Evolutionary conservation across 1,284 basidiomycete genomes (phyloP), one percentile per base, ranked within the genome.

Genomic region (Marasmius fiardii): DNA sequence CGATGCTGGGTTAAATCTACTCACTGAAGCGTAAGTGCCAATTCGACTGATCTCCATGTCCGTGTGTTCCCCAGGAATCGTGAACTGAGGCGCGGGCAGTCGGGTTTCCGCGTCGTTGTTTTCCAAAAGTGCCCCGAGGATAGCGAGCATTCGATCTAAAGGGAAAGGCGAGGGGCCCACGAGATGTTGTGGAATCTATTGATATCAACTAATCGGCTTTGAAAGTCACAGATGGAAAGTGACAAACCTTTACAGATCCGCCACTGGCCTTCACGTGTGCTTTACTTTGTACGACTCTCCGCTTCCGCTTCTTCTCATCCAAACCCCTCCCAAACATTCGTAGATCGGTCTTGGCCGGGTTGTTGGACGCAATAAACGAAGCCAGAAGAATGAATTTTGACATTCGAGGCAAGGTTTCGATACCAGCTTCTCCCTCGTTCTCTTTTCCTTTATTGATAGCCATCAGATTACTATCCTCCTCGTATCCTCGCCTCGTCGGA

Each of bases 351-450:
- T 86, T 89, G 0, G 86, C 70, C 0, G 94, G 93, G 67, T 97
- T 97, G 56, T 89, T 92, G 45, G 90, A 92, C 1, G 93, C 93
- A 33, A 95, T 72, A 67, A 89, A 97, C 0, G 89, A 82, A 0
- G 93, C 90, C 7, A 96, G 70, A 11, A 96, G 72, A 18, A 96
- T 77, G 64, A 88, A 95, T 60, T 88, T 88, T 12, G 83, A 84
- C 69, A 88, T 76, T 0, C 78, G 70, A 2, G 86, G 79, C 21
- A 90, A 70, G n/a, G 62, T 57, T 44, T 60, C 60, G 33, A 44
- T 45, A 24, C 20, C 35, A 34, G 16, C 34, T 31, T 50, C 20
- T 28, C 20, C 43, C 43, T 41, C 45, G 37, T 23, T 53, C 39
- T 28, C 45, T 52, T 39, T 57, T 12, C 41, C 31, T n/a, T 20